These are phyloP conservation scores for Brassica incana DNA, from an alignment of 345 rosid species.

Conservation along the genomic window DNA sequence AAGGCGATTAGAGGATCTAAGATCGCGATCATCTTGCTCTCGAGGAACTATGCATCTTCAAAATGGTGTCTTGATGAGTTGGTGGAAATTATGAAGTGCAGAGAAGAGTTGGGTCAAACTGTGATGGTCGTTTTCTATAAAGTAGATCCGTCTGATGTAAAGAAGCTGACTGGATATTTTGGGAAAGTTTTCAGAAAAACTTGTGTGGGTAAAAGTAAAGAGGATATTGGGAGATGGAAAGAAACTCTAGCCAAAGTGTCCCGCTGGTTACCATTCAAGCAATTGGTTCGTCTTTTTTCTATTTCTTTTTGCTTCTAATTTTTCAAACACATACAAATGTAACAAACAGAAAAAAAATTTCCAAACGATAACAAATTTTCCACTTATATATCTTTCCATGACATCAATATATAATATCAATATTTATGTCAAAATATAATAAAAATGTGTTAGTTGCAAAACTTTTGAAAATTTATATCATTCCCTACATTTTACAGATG, in stretches of 20 bases:
- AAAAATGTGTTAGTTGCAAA: no score
- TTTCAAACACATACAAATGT: no score
- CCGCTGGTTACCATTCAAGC: neutral
- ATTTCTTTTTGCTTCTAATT: neutral
- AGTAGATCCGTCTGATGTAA: slow-evolving; percentile 2
- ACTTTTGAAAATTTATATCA: no score
- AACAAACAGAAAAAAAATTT: no score
- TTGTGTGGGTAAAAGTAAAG: neutral
- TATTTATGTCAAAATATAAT: no score
- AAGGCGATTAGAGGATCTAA: slow-evolving; percentile 13
- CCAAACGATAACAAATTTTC: no score
- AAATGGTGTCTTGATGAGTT: slow-evolving; percentile 9
- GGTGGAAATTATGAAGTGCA: slow-evolving; percentile 3
- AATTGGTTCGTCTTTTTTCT: neutral
- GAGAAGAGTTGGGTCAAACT: neutral
- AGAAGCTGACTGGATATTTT: neutral
- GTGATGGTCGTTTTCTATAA: neutral
- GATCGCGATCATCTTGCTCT: slow-evolving; percentile 12
- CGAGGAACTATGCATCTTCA: neutral
- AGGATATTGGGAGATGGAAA: neutral
- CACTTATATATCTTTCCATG: no score
- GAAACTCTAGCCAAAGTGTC: neutral
- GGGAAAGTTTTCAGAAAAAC: neutral
- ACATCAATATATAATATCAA: no score
- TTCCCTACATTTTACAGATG: no score